Evolutionary conservation across 2,329 filamentous ascomycete genomes (phyloP), one percentile per base, ranked within the genome.

Genomic region (Fusarium zealandicum): DNA sequence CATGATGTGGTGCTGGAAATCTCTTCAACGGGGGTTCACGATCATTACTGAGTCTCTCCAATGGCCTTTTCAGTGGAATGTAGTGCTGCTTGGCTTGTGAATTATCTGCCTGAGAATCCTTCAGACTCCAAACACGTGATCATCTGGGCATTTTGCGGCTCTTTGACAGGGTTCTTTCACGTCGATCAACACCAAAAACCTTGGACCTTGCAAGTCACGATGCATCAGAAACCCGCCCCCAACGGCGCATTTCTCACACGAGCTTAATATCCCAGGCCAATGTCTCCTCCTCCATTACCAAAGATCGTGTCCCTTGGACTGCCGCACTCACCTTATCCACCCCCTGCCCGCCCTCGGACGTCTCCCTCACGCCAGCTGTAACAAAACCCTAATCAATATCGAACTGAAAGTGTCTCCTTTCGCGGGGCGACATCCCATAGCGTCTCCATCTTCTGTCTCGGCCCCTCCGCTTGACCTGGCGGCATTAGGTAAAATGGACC

Each of bases 401-500:
- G 17, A 41, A 50, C 46, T 44, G 37, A 59, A 59, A 43, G 4
- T 42, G 57, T 6, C 40, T 45, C 25, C 20, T 38, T 22, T 41
- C 14, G 20, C 11, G 11, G 41, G 31, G 5, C 45, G 28, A 59
- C 41, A 42, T 11, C 9, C 45, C 45, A 51, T 59, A 5, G 13
- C 6, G 20, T 25, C 16, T 7, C 6, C 32, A 28, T 47, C 54
- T 43, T 59, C 22, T 62, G 60, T 49, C 48, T 63, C 60, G 60
- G 48, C 3, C 33, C 44, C 57, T 59, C 57, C 53, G 53, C 46
- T 50, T 30, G 28, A 28, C 27, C 54, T 25, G 44, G 43, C 36
- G 20, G 36, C 47, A 64, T 64, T 64, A 64, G 48, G 61, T 64
- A 64, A 64, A 64, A 64, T 62, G 57, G 57, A 61, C 53, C 57